A percentile compares a stretch with the other conserved stretches of the same genome.
Conservation (phyloP, 768 basidiomycete species). For the Amanita jacksonii region DNA sequence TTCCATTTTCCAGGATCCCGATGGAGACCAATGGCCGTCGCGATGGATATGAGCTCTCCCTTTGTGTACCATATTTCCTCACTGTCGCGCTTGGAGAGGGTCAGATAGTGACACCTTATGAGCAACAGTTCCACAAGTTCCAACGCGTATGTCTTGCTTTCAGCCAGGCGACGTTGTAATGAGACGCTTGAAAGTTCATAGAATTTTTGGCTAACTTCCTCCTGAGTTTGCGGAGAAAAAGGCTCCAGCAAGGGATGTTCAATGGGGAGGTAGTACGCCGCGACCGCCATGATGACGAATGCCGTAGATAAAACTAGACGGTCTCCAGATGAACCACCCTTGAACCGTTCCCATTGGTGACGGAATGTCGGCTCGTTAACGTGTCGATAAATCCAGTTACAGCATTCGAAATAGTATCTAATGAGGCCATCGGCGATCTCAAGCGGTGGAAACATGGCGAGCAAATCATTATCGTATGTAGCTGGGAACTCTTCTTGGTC, state of each 20-base stretch:
- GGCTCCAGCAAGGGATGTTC: constrained; percentile 52
- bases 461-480: constrained; percentile 63
- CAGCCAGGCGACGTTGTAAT: constrained; percentile 50
- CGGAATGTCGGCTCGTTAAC: constrained; percentile 56
- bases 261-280: constrained; percentile 61
- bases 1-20: constrained; percentile 77
- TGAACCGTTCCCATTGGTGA: constrained; percentile 66
- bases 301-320: constrained; percentile 64
- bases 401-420: constrained; percentile 73
- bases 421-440: constrained; percentile 67
- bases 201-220: constrained; percentile 55
- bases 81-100: constrained; percentile 61
- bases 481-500: constrained; percentile 38
- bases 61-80: constrained; percentile 76
- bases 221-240: constrained; percentile 36
- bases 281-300: constrained; percentile 66
- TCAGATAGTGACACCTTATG: constrained; percentile 62
- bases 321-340: constrained; percentile 53
- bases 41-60: constrained; percentile 66
- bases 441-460: constrained; percentile 52
- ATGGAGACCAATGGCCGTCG: constrained; percentile 77
- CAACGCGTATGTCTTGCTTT: constrained; percentile 51
- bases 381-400: constrained; percentile 82
- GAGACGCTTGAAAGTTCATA: constrained; percentile 61
- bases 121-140: constrained; percentile 72